Conservation (phyloP, 208 protist genomes). For the Trypanosoma congolense region DNA sequence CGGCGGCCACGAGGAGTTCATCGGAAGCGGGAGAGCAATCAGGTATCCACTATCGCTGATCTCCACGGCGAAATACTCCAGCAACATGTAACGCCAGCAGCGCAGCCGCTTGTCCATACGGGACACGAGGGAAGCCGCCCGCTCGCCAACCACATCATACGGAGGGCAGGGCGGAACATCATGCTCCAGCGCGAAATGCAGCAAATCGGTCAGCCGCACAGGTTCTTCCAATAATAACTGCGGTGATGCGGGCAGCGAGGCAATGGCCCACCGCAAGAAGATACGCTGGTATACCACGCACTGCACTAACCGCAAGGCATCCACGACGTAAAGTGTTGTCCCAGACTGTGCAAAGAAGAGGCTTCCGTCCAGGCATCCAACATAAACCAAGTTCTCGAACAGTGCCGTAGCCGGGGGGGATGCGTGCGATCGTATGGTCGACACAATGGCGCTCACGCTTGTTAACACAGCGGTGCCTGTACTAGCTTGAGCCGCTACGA, state of each 20-base stretch:
- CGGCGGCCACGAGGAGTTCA: conserved; percentile 71
- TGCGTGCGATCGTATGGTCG: conserved; percentile 25
- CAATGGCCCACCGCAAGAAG: conserved; percentile 68
- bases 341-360: conserved; percentile 72
- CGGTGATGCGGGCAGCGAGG: conserved; percentile 34
- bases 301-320: conserved; percentile 54
- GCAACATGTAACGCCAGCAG: conserved; percentile 62
- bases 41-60: conserved; percentile 46
- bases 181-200: conserved; percentile 45
- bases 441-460: conserved; percentile 36
- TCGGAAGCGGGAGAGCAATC: conserved; percentile 43
- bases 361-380: conserved; percentile 45
- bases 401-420: conserved; percentile 50
- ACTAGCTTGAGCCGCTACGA: background rate
- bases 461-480: conserved; percentile 13
- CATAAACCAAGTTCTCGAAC: conserved; percentile 47
- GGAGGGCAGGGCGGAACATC: conserved; percentile 32
- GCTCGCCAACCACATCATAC: conserved; percentile 7
- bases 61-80: conserved; percentile 75
- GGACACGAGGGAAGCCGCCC: conserved; percentile 28
- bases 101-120: conserved; percentile 47
- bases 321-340: conserved; percentile 59
- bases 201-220: conserved; percentile 33
- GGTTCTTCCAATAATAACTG: conserved; percentile 36
- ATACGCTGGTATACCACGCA: conserved; percentile 75